Evolutionary conservation across 345 rosid genomes (phyloP).

Genomic region (Corymbia maculata): DNA sequence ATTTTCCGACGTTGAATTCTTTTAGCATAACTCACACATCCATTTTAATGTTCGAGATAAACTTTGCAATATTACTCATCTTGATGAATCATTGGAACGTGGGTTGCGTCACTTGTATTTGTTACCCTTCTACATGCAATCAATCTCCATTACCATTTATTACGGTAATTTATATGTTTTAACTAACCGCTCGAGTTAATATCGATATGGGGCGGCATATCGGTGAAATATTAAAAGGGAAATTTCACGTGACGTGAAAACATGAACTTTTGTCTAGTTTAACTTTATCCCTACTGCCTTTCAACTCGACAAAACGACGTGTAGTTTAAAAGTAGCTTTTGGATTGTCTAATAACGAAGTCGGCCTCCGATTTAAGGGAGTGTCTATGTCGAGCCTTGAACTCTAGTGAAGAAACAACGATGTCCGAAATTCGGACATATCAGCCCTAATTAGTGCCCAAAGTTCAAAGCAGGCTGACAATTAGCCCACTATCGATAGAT

Average conservation of each 20-base stretch:
- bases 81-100: neutral
- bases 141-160: neutral
- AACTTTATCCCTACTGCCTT: too few relatives aligned
- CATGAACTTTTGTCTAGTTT: too few relatives aligned
- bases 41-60: neutral
- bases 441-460: too few relatives aligned
- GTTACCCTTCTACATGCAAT: neutral
- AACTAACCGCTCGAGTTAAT: too few relatives aligned
- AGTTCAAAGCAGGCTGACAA: too few relatives aligned
- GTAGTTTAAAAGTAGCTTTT: neutral
- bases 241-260: too few relatives aligned
- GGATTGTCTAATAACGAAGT: neutral
- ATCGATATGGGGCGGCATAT: too few relatives aligned
- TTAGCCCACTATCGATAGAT: neutral
- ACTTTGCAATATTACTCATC: neutral
- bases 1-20: neutral
- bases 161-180: neutral
- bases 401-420: neutral
- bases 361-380: neutral
- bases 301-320: neutral
- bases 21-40: too few relatives aligned
- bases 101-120: neutral
- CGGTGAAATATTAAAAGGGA: too few relatives aligned
- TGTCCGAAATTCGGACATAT: too few relatives aligned
- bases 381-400: neutral